Evolutionary conservation across 2,329 filamentous ascomycete genomes (phyloP), one percentile per base, ranked within the genome.

Genomic region (Trichoderma koningiopsis): DNA sequence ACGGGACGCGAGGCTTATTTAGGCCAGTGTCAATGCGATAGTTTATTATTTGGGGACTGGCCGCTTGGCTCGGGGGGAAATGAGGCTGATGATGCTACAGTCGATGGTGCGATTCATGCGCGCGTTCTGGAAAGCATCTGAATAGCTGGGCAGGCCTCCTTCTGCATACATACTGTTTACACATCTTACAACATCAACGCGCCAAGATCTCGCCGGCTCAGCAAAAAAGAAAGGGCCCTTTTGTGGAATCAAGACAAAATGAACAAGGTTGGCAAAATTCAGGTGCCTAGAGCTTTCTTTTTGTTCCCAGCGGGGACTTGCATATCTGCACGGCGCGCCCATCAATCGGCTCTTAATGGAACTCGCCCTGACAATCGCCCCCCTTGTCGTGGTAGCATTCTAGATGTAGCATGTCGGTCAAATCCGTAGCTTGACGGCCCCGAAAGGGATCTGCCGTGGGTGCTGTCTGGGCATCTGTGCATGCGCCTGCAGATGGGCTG

Each of bases 371-470:
- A 24, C n/a, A 49, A 22, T 49, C 47, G 47, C 19, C 29, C 47
- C 47, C 49, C 61, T 49, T 56, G 24, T 47, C 52, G 24, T 4
- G 62, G 24, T 37, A 31, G 47, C 0, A 5, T 33, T 14, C 22
- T 37, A 14, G 4, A 24, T 22, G 53, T 19, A 37, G 53, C 53
- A 47, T 35, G 53, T 57, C 62, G 63, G 64, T 37, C 64, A 59
- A 67, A 67, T 67, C 55, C 55, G 55, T 67, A 52, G 64, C 35
- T 67, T 58, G 27, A 66, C 40, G 49, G 55, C 55, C 24, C 40
- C 19, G 16, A 67, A 24, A 24, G 29, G 55, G 31, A 59, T 67
- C 64, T 67, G 40, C 64, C 40, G 64, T 27, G 64, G 43, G 53
- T 19, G 52, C 53, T 58, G 16, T 31, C 47, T 35, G 60, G 14